A percentile compares a stretch with the other conserved stretches of the same genome.
These are phyloP conservation scores for Wickerhamiella galacta DNA, from an alignment of 805 yeast species.

Conservation along the genomic window DNA sequence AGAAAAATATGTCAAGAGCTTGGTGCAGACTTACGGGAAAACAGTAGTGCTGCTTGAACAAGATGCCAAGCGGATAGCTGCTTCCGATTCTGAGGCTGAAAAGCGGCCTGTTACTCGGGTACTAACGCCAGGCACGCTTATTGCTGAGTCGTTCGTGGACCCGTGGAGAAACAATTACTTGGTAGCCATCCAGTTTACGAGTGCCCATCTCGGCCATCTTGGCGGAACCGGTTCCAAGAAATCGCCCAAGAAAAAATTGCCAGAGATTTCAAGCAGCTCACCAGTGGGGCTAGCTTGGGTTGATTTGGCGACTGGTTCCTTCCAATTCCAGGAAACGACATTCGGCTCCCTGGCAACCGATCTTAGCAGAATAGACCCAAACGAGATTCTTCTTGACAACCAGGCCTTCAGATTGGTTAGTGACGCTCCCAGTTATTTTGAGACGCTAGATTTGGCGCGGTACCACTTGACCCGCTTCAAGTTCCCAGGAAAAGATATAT, in stretches of 20 bases:
- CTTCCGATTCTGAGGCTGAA: constrained; percentile 20
- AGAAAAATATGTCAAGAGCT: constrained; percentile 52
- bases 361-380: constrained; percentile 61
- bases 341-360: constrained; percentile 49
- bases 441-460: constrained; percentile 38
- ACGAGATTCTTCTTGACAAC: constrained; percentile 45
- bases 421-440: constrained; percentile 16
- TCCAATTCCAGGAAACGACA: constrained; percentile 44
- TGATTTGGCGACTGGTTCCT: constrained; percentile 71
- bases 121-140: constrained; percentile 82
- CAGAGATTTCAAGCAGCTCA: constrained; percentile 19
- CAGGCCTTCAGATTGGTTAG: constrained; percentile 16
- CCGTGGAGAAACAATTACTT: constrained; percentile 55
- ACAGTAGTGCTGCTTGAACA: constrained; percentile 71
- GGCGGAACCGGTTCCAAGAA: constrained; percentile 17
- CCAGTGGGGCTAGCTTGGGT: constrained; percentile 72
- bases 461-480: constrained; percentile 42
- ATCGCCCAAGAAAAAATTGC: no score
- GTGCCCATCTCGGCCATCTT: constrained; percentile 3
- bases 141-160: constrained; percentile 73
- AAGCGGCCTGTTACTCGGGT: constrained; percentile 59
- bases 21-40: constrained; percentile 51
- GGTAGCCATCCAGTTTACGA: constrained; percentile 31
- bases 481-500: constrained; percentile 26
- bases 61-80: constrained; percentile 16